phyloP scores from a whole-genome alignment of 1,284 basidiomycete species.

The Trichosporon sp. region DNA sequence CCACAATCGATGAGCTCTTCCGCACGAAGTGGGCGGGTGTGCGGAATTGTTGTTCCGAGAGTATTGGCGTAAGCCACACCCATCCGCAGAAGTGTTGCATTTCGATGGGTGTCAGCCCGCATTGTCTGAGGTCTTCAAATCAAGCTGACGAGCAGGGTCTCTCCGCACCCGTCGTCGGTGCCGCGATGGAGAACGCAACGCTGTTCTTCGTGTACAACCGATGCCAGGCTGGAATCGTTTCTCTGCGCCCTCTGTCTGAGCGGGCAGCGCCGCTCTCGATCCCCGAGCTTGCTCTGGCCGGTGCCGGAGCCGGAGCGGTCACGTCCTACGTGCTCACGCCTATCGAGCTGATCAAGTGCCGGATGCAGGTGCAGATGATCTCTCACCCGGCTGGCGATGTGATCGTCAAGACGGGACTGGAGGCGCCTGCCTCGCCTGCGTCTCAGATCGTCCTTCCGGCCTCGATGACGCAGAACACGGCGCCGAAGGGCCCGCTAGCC shows the following conservation, averaged over 20 bases:
- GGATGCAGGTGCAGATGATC: constrained; percentile 92
- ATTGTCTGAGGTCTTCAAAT: neutral
- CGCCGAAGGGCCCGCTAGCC: constrained; percentile 61
- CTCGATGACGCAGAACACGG: constrained; percentile 14
- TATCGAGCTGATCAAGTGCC: constrained; percentile 86
- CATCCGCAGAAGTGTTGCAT: neutral
- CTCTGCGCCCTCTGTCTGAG: constrained; percentile 34
- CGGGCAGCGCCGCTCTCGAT: constrained; percentile 53
- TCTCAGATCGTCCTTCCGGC: constrained; percentile 15
- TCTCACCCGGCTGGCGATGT: constrained; percentile 29
- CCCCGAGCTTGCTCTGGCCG: constrained; percentile 65
- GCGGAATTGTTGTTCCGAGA: neutral
- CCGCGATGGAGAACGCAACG: constrained; percentile 84
- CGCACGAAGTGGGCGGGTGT: neutral
- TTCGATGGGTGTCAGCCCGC: too few species aligned
- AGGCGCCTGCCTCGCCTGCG: constrained; percentile 27
- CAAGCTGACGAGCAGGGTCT: constrained; percentile 58
- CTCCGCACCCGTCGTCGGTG: constrained; percentile 78
- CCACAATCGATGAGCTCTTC: neutral
- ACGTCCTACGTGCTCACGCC: constrained; percentile 81
- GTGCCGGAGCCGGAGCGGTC: constrained; percentile 71
- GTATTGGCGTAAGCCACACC: neutral
- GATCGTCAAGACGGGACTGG: constrained; percentile 16
- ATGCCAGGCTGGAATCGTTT: constrained; percentile 62
- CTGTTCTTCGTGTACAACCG: constrained; percentile 83